Conservation (phyloP, 371 early-diverging fungal genomes). For the Syncephalis plumigaleata region DNA sequence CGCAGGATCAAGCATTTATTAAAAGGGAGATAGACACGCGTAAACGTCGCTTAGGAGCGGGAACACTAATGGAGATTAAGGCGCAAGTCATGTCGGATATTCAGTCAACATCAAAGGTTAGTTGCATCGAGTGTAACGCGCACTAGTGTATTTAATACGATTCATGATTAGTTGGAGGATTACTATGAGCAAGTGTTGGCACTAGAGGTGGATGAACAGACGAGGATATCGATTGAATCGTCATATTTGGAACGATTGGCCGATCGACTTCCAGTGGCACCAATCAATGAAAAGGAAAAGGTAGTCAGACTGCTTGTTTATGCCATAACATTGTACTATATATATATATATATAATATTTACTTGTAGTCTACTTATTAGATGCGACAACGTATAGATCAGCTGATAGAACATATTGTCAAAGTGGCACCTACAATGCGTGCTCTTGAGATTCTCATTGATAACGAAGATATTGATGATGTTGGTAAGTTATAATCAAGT, state of each 20-base stretch:
- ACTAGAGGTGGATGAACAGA: neutral
- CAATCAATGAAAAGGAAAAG: neutral
- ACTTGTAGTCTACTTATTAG: too few species aligned
- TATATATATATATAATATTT: too few species aligned
- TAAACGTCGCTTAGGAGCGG: constrained; percentile 48
- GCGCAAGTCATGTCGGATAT: constrained; percentile 36
- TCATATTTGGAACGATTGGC: constrained; percentile 11
- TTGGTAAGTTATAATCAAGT: too few species aligned
- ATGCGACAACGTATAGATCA: too few species aligned
- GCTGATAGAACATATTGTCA: too few species aligned
- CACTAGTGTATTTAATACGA: too few species aligned
- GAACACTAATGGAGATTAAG: constrained; percentile 31
- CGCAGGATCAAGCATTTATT: constrained; percentile 30
- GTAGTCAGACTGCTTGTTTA: too few species aligned
- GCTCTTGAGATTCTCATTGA: too few species aligned
- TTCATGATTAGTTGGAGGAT: neutral
- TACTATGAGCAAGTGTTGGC: constrained; percentile 1
- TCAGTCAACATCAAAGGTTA: constrained; percentile 31
- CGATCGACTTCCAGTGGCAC: neutral
- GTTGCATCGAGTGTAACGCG: too few species aligned
- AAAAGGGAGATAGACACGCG: constrained; percentile 44
- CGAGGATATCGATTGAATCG: neutral
- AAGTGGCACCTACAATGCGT: too few species aligned
- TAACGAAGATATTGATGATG: too few species aligned
- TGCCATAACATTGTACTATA: too few species aligned